Base-by-base conservation (phyloP, 2,329 filamentous ascomycete genomes). In the Beauveria medogensis region DNA sequence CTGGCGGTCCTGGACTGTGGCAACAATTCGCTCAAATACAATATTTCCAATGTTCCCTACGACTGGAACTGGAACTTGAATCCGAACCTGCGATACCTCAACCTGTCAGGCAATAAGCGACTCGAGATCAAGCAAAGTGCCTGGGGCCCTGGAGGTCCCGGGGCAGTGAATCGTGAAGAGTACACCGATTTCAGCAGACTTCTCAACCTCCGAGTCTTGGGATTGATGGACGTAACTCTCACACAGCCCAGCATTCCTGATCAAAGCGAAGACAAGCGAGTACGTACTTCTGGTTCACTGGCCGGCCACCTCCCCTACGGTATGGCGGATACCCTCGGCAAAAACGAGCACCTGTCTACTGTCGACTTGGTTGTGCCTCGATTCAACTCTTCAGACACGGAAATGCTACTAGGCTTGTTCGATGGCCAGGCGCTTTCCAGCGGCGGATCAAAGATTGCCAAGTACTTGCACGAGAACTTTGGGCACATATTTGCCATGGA, bases 51-150 rank as follows among this genome's bases (percentile, higher is more conserved):
- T 70, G 96, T 96, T 81, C 94, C 93, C 0, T 99, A 99, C 71
- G 94, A 99, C 72, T 99, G 94, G 94, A 99, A 99, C 69, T 99
- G 94, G 94, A 97, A 97, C 70, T 90, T 94, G 81, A 99, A 99
- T 69, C 91, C 90, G 54, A 95, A 97, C 68, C 78, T 99, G 65
- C 89, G 92, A 64, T 99, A 95, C 70, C 86, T 99, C 64, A 99
- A 97, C 70, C 80, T 99, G 69, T 97, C 93, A 0, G 94, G 94
- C 56, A 99, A 99, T 77, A 97, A 96, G 74, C 87, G 93, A 55
- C 77, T 99, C 40, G 94, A 99, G 74, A 97, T 99, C 77, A 89
- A 89, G 70, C 82, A 84, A 66, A 84, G 83, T 28, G 67, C 69
- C 9, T 71, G 65, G 64, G 67, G 65, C 10, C 78, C 82, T 8